Evolutionary conservation across 2,329 filamentous ascomycete genomes (phyloP).

Genomic region (Cladosporium colombiae): DNA sequence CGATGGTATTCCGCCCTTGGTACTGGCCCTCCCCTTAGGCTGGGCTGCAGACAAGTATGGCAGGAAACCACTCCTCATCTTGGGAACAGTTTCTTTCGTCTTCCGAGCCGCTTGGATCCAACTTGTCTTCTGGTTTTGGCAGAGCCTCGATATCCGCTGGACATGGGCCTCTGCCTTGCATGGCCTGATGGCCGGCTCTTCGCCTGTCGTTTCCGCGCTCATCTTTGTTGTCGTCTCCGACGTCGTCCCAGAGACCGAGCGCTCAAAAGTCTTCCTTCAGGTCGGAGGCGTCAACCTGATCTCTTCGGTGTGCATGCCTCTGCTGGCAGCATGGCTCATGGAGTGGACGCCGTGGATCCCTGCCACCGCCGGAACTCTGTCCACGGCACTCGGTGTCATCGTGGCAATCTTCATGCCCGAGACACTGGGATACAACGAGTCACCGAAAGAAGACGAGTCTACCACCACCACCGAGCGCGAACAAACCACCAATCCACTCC

Average conservation of each 20-base stretch:
- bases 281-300: slow-evolving; percentile 34
- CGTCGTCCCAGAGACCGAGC: slow-evolving; percentile 31
- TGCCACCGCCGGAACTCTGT: slow-evolving; percentile 29
- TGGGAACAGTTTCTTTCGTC: slow-evolving; percentile 32
- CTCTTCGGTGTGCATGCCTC: slow-evolving; percentile 35
- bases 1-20: slow-evolving; percentile 46
- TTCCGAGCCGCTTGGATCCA: slow-evolving; percentile 32
- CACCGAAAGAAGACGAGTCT: neutral
- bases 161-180: slow-evolving; percentile 36
- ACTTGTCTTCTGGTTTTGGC: slow-evolving; percentile 40
- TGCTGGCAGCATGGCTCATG: slow-evolving; percentile 39
- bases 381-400: slow-evolving; percentile 17
- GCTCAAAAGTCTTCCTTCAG: slow-evolving; percentile 36
- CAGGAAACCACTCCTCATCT: slow-evolving; percentile 36
- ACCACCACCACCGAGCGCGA: neutral
- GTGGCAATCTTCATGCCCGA: slow-evolving; percentile 34
- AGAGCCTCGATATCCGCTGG: slow-evolving; percentile 35
- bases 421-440: slow-evolving; percentile 33
- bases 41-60: slow-evolving; percentile 40
- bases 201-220: slow-evolving; percentile 30
- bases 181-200: slow-evolving; percentile 34
- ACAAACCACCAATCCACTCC: neutral
- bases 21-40: slow-evolving; percentile 39
- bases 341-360: slow-evolving; percentile 38
- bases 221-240: slow-evolving; percentile 37